Evolutionary conservation across 2,329 filamentous ascomycete genomes (phyloP).

Genomic region (Penicillium janthinellum): DNA sequence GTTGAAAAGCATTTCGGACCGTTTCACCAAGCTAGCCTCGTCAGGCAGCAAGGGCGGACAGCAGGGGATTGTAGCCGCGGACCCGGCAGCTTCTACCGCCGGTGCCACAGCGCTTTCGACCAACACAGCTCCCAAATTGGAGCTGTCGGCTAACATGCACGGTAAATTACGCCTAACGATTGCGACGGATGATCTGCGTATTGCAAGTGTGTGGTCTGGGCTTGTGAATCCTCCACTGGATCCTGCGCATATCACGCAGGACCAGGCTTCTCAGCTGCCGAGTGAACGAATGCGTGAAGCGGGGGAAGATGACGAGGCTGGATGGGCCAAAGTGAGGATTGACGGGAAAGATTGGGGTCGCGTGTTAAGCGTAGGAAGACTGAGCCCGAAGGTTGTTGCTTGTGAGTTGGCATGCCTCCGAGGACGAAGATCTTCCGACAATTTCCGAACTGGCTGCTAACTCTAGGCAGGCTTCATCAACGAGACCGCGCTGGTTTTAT

Average conservation of each 20-base stretch:
- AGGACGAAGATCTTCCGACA: neutral
- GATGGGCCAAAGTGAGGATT: slow-evolving; percentile 86
- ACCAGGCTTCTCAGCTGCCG: slow-evolving; percentile 72
- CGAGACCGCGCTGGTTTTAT: slow-evolving; percentile 49
- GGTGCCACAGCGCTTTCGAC: slow-evolving; percentile 33
- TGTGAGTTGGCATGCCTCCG: slow-evolving; percentile 56
- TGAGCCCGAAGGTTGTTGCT: slow-evolving; percentile 90
- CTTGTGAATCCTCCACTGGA: slow-evolving; percentile 88
- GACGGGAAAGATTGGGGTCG: slow-evolving; percentile 93
- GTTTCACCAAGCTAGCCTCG: slow-evolving; percentile 82
- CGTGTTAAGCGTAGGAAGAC: slow-evolving; percentile 86
- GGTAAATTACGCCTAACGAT: slow-evolving; percentile 80
- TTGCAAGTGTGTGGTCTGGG: slow-evolving; percentile 81
- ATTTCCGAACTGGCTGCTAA: slow-evolving; percentile 1
- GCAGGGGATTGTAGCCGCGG: slow-evolving; percentile 18
- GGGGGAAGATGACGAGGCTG: slow-evolving; percentile 70
- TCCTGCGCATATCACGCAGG: slow-evolving; percentile 69
- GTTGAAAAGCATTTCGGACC: slow-evolving; percentile 89
- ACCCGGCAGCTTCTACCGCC: slow-evolving; percentile 32
- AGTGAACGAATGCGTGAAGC: slow-evolving; percentile 72
- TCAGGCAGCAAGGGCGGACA: slow-evolving; percentile 31
- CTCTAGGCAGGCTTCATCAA: slow-evolving; percentile 44
- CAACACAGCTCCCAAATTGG: slow-evolving; percentile 63
- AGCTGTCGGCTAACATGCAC: slow-evolving; percentile 92
- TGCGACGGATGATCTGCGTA: slow-evolving; percentile 78